These are phyloP conservation scores for Musa balbisiana DNA, from an alignment of 202 grass and related monocot species.

Conservation along the genomic window DNA sequence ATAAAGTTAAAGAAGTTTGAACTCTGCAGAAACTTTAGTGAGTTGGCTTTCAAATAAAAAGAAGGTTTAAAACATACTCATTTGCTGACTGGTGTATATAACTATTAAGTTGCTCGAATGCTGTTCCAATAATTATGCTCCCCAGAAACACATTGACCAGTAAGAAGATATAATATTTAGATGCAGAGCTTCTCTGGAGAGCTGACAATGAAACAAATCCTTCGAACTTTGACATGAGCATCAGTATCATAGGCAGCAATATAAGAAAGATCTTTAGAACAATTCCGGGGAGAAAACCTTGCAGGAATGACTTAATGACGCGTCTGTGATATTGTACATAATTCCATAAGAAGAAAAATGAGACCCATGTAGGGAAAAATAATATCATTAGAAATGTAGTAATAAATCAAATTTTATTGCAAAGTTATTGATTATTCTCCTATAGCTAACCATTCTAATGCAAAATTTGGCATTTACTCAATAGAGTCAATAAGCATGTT, in stretches of 20 bases:
- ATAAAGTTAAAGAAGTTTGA: background rate
- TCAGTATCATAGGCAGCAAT: slow-evolving; percentile 90
- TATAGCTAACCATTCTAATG: too few relatives aligned
- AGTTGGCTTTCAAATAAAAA: background rate
- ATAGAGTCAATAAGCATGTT: too few relatives aligned
- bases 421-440: too few relatives aligned
- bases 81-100: slow-evolving; percentile 70
- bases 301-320: slow-evolving; percentile 79
- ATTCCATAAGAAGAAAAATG: background rate
- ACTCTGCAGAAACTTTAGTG: background rate
- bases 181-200: slow-evolving; percentile 82
- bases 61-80: slow-evolving; percentile 45
- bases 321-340: slow-evolving; percentile 20
- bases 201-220: slow-evolving; percentile 70
- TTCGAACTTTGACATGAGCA: slow-evolving; percentile 98
- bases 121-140: slow-evolving; percentile 71
- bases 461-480: too few relatives aligned
- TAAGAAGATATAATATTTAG: slow-evolving; percentile 86
- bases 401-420: too few relatives aligned
- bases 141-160: slow-evolving; percentile 79
- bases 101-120: slow-evolving; percentile 73
- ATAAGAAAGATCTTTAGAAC: slow-evolving; percentile 93
- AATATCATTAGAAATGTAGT: background rate
- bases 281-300: slow-evolving; percentile 98
- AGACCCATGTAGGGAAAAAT: background rate